Conservation (phyloP, 495 filamentous ascomycete genomes). For the Podospora pseudocomata region DNA sequence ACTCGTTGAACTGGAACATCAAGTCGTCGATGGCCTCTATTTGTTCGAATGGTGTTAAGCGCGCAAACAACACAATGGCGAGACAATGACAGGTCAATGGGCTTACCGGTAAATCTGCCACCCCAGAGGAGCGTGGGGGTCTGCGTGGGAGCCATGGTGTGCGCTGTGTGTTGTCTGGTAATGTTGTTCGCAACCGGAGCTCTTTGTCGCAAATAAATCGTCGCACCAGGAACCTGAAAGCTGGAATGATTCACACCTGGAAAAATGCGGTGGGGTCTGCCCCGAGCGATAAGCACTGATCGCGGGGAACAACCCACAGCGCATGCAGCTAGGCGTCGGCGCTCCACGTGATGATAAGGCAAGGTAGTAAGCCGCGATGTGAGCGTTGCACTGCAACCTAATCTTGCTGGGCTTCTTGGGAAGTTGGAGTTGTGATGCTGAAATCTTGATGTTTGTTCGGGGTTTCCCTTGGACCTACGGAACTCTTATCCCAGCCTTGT, state of each 20-base stretch:
- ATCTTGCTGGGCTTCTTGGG: background rate
- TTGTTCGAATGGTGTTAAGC: conserved; percentile 11
- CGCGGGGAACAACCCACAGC: background rate
- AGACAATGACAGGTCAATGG: conserved; percentile 10
- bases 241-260: conserved; percentile 7
- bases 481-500: background rate
- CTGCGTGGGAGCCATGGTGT: conserved; percentile 17
- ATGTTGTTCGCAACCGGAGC: background rate
- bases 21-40: conserved; percentile 78
- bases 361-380: background rate
- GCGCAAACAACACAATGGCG: background rate
- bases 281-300: background rate
- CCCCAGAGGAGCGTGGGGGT: conserved; percentile 58
- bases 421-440: too few species aligned
- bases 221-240: background rate
- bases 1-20: conserved; percentile 86
- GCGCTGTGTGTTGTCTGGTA: conserved; percentile 8
- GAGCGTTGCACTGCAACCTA: conserved; percentile 6
- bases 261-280: conserved; percentile 1
- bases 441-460: background rate
- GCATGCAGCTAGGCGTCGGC: background rate
- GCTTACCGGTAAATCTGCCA: conserved; percentile 72
- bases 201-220: background rate
- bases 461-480: background rate
- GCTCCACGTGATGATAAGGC: conserved; percentile 9